Evolutionary conservation across 2,329 filamentous ascomycete genomes (phyloP).

Genomic region (Venturia carpophila): DNA sequence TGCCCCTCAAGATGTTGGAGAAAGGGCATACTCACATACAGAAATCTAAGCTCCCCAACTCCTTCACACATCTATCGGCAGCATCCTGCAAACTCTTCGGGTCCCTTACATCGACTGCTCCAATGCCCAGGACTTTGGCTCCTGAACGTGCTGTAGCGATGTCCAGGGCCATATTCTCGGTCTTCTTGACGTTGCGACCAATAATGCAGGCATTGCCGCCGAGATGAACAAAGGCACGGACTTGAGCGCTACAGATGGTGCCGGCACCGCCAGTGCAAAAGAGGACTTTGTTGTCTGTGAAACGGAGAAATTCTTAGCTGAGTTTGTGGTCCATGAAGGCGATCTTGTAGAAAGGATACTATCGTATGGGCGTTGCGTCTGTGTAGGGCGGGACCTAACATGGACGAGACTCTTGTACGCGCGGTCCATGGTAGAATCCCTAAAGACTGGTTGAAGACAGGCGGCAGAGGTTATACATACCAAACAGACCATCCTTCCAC

Average conservation of each 20-base stretch:
- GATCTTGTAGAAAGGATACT: no score
- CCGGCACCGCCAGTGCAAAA: constrained; percentile 95
- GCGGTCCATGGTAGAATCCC: no score
- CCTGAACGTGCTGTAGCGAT: constrained; percentile 72
- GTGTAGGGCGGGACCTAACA: no score
- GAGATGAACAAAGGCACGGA: constrained; percentile 80
- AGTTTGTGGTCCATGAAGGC: no score
- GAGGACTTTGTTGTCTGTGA: constrained; percentile 70
- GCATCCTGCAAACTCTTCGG: constrained; percentile 61
- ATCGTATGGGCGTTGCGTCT: no score
- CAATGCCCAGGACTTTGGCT: constrained; percentile 79
- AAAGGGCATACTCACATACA: constrained; percentile 60
- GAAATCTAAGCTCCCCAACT: constrained; percentile 84
- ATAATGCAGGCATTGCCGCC: constrained; percentile 93
- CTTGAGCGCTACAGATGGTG: constrained; percentile 89
- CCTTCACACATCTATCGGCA: constrained; percentile 68
- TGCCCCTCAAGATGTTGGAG: background rate
- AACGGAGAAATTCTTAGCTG: background rate
- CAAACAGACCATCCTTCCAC: constrained; percentile 83
- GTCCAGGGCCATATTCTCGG: constrained; percentile 68
- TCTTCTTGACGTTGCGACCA: constrained; percentile 83
- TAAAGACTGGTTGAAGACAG: background rate
- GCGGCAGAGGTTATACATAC: constrained; percentile 39
- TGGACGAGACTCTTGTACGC: no score
- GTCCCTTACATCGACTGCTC: constrained; percentile 60